Evolutionary conservation across 163 green algal species (phyloP), one percentile per base, ranked within the genome.

Genomic region (Chloromonas sp.): DNA sequence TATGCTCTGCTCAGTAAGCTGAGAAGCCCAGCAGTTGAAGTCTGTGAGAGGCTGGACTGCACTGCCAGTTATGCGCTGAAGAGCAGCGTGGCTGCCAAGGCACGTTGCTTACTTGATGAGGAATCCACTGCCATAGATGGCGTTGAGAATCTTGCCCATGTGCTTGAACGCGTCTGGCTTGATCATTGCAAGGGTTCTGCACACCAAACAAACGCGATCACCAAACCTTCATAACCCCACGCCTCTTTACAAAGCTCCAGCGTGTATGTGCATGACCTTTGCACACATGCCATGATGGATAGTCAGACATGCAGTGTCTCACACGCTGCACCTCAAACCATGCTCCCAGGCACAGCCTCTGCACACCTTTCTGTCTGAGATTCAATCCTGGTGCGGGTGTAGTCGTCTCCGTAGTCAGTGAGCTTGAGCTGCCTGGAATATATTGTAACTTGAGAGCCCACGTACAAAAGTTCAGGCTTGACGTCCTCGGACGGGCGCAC

Each of bases 81-180:
- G 36, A 36, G 36, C 36, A 36, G 36, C 36, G 36, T 36, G 36
- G 36, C 36, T 36, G 36, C 36, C 36, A 36, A 36, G 36, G 36
- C 66, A 74, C 66, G 66, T 74, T 74, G 66, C 66, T 58, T 58
- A 88, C 79, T 85, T 92, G 60, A 96, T 92, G 59, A 87, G 82
- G 78, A 97, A 94, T 60, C 93, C 94, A n/a, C 79, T 89, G 1
- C 89, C 59, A 0, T 85, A 60, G 59, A 95, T 91, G 1, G 90
- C 91, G 66, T 95, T 87, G 14, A 98, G 79, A 82, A 98, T 95
- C 60, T 94, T 91, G 14, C 95, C 95, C 78, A 94, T 78, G 83
- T 95, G 82, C 60, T 92, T 84, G 60, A 94, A 88, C 13, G 92
- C 94, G 86, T 96, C 92, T 1, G 94, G 94, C 89, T 96, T 96